Evolutionary conservation across 306 rosid species (phyloP), one percentile per base, ranked within the genome.

Genomic region (Rosa persica): DNA sequence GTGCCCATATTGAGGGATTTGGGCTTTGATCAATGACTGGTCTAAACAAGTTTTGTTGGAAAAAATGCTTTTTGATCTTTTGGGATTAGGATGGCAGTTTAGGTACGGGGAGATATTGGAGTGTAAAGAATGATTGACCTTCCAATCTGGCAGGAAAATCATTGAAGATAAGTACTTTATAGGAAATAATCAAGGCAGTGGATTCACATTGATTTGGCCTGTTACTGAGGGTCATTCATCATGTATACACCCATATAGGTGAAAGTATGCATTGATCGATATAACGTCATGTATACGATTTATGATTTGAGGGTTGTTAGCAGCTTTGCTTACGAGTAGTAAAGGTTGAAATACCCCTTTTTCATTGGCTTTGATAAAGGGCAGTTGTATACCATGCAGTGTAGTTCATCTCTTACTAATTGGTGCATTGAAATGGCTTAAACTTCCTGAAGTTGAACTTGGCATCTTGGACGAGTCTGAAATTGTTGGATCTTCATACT

Each of bases 1-100:
- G 16, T 42, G 78, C 20, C 66, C 76, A 36, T 73, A 17, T 73
- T 12, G 36, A 52, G 38, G 13, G 65, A 34, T 55, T 19, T 73
- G 66, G 49, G 66, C n/a, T 52, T 73, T 12, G 76, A 54, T 51
- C 64, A 48, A 48, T 51, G 36, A 34, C 47, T 10, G 12, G 19
- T 38, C 27, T 34, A 27, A 55, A 73, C 13, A 52, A 4, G 13
- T 55, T 55, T 55, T 54, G 61, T 17, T 54, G 25, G 11, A 54
- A 54, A 30, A 20, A 5, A 44, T 13, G 54, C 0, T 10, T 40
- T 51, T 72, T 12, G 34, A 72, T 2, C 7, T 51, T 30, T 30
- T 51, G 66, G 38, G 66, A 12, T 52, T 54, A 51, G 12, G 66
- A 38, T n/a, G n/a, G 47, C 47, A 38, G 67, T 51, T 49, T 72